Evolutionary conservation across 1,139 yeast species (phyloP).

Genomic region (Yamadazyma dushanensis): DNA sequence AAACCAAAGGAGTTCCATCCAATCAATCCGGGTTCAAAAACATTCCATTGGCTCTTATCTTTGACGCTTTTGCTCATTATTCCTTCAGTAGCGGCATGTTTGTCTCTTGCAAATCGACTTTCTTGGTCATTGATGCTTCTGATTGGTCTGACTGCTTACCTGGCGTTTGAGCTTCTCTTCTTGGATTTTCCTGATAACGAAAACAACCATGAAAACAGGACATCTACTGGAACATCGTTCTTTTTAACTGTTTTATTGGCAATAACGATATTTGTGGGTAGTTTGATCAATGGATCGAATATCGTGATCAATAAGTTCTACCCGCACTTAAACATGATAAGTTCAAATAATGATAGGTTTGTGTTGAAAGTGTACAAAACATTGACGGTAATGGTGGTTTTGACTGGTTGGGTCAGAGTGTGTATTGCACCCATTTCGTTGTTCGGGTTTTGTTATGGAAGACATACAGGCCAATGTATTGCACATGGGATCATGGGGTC

Average conservation of each 20-base stretch:
- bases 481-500: conserved; percentile 98
- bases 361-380: conserved; percentile 40
- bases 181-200: conserved; percentile 60
- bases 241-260: conserved; percentile 50
- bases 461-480: conserved; percentile 84
- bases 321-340: conserved; percentile 29
- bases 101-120: conserved; percentile 53
- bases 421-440: conserved; percentile 82
- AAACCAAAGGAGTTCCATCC: conserved; percentile 45
- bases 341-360: conserved; percentile 13
- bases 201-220: conserved; percentile 62
- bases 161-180: conserved; percentile 54
- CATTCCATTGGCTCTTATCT: conserved; percentile 65
- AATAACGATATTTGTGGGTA: conserved; percentile 52
- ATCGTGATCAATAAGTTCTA: conserved; percentile 39
- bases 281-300: conserved; percentile 54
- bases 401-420: conserved; percentile 68
- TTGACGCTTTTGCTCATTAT: conserved; percentile 45
- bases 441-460: conserved; percentile 74
- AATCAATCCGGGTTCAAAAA: conserved; percentile 49
- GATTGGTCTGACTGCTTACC: conserved; percentile 46
- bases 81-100: conserved; percentile 56
- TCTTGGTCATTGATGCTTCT: conserved; percentile 51
- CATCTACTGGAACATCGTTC: conserved; percentile 68
- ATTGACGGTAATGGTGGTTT: conserved; percentile 43